Conservation (phyloP, 176 grass and related monocot species). For the Musa itinerans region DNA sequence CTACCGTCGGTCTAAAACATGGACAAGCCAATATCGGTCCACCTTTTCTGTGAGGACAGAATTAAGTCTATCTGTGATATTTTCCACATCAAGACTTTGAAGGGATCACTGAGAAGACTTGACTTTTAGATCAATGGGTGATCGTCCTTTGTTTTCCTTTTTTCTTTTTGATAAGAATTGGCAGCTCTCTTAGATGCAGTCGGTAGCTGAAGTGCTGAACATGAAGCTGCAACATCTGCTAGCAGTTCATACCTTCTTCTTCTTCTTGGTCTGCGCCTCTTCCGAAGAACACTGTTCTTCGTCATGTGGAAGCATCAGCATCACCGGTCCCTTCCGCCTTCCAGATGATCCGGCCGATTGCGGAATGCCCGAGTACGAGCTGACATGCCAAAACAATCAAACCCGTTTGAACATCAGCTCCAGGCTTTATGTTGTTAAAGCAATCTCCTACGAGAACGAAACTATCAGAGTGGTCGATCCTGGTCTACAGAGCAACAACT, state of each 20-base stretch:
- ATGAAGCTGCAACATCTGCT: no score
- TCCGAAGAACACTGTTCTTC: neutral
- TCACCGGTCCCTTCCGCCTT: conserved; percentile 6
- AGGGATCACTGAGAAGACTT: no score
- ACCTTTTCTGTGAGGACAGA: no score
- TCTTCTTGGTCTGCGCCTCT: neutral
- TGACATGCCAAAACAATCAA: conserved; percentile 7
- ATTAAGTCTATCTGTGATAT: no score
- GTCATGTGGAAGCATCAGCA: conserved; percentile 9
- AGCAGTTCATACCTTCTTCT: neutral
- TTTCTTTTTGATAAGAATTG: no score
- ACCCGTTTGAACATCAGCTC: neutral
- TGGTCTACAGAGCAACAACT: neutral
- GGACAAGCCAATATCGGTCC: no score
- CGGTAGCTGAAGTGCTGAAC: no score
- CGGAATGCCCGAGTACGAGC: neutral
- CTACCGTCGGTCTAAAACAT: no score
- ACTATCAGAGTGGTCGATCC: conserved; percentile 9
- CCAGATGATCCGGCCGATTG: neutral
- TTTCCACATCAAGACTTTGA: no score
- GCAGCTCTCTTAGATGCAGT: no score
- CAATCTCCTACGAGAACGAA: neutral
- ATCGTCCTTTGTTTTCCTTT: no score
- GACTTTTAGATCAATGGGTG: no score
- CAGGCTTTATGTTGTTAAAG: neutral